phyloP scores from a whole-genome alignment of 2,329 filamentous ascomycete genomes.

The Diplodia scrobiculata region DNA sequence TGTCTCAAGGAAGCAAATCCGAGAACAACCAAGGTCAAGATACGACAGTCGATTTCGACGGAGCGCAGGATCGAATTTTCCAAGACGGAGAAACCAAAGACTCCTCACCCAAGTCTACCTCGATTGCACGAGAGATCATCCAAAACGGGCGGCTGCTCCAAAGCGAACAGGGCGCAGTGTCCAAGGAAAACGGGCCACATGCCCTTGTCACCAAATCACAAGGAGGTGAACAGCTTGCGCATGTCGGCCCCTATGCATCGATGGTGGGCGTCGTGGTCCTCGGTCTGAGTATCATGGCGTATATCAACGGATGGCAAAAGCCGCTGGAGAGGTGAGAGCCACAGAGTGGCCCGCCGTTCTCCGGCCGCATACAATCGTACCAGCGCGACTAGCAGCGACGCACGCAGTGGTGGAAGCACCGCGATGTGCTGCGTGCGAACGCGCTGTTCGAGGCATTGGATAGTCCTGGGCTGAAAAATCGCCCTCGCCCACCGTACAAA shows the following conservation, averaged over 20 bases:
- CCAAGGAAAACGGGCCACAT: constrained; percentile 35
- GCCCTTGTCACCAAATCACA: constrained; percentile 37
- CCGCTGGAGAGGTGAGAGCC: constrained; percentile 47
- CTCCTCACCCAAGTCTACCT: background rate
- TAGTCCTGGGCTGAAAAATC: constrained; percentile 7
- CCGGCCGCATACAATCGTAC: background rate
- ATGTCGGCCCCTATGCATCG: constrained; percentile 45
- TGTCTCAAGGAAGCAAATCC: constrained; percentile 40
- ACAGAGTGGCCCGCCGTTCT: background rate
- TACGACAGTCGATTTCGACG: constrained; percentile 32
- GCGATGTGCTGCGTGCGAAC: background rate
- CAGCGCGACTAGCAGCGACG: background rate
- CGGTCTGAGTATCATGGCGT: constrained; percentile 47
- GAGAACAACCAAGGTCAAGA: constrained; percentile 32
- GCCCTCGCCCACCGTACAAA: constrained; percentile 19
- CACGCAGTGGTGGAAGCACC: constrained; percentile 11
- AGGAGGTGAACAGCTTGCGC: constrained; percentile 35
- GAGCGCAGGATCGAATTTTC: constrained; percentile 31
- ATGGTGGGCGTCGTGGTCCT: constrained; percentile 47
- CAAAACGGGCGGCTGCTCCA: constrained; percentile 40
- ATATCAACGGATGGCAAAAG: constrained; percentile 49
- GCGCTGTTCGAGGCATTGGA: constrained; percentile 8
- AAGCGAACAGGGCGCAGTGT: constrained; percentile 34
- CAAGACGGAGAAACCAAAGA: constrained; percentile 24
- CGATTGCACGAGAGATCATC: constrained; percentile 27